Percentiles rank a stretch among this genome's conserved stretches.
Conservation (phyloP, 306 rosid genomes). For the Trifolium dubium region DNA sequence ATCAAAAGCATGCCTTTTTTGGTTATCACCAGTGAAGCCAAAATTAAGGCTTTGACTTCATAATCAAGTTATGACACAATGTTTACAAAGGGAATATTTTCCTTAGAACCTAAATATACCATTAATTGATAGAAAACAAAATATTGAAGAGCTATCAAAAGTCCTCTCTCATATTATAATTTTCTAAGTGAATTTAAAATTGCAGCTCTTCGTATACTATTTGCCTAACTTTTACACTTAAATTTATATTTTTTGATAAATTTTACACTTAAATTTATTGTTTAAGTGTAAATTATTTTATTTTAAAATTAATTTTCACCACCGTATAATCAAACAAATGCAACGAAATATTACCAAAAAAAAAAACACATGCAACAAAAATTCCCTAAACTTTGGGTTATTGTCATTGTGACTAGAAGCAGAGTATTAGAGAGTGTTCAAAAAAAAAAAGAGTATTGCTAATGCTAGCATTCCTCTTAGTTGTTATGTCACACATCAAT, state of each 20-base stretch:
- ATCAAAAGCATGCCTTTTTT: constrained; percentile 20
- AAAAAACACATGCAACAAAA: too few species aligned
- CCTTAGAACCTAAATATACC: constrained; percentile 5
- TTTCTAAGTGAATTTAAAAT: background rate
- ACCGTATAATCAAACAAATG: background rate
- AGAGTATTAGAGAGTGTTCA: too few species aligned
- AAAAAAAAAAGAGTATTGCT: too few species aligned
- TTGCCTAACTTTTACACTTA: too few species aligned
- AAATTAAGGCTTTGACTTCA: constrained; percentile 33
- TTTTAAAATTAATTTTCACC: background rate
- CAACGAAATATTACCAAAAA: too few species aligned
- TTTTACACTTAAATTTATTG: too few species aligned
- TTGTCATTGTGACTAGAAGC: background rate
- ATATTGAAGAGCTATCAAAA: background rate
- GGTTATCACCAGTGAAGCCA: background rate
- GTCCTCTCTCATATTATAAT: background rate
- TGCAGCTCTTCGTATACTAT: background rate
- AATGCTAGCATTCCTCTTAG: background rate
- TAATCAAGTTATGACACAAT: constrained; percentile 1
- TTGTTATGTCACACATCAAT: background rate
- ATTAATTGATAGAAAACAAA: constrained; percentile 34
- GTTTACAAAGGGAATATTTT: constrained; percentile 27
- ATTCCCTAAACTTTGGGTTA: constrained; percentile 6
- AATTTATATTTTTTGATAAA: too few species aligned
- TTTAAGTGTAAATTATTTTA: too few species aligned